Percentiles rank a stretch among this genome's conserved stretches.
These are phyloP conservation scores for Cymbidium sinense DNA, from an alignment of 106 monocot species.

Conservation along the genomic window DNA sequence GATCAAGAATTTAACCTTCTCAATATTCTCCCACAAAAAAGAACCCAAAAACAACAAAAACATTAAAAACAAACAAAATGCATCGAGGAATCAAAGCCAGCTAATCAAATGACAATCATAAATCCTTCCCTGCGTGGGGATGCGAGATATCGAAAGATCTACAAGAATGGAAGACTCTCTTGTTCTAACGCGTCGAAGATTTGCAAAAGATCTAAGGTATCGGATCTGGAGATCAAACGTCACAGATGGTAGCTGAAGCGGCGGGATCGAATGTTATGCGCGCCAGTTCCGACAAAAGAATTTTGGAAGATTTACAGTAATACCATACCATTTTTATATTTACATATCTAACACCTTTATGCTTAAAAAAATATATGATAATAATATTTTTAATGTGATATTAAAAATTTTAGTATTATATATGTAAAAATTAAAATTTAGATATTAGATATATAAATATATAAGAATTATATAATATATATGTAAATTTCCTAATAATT, in stretches of 20 bases:
- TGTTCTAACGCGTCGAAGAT: background rate
- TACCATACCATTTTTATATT: no score
- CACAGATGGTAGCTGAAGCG: background rate
- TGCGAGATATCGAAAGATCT: background rate
- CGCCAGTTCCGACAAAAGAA: background rate
- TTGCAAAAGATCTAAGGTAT: no score
- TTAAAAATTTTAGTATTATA: no score
- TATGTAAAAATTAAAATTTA: no score
- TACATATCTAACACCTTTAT: no score
- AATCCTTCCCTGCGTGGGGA: no score
- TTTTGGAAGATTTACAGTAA: no score
- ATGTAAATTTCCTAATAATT: no score
- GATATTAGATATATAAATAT: no score
- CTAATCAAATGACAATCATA: background rate
- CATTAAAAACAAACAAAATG: background rate
- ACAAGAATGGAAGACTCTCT: background rate
- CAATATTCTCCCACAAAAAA: conserved; percentile 3
- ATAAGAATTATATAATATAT: no score
- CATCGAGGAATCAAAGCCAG: background rate
- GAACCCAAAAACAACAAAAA: background rate
- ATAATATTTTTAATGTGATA: no score
- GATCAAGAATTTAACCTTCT: background rate
- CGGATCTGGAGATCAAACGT: background rate
- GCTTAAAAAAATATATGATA: no score
- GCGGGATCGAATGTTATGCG: background rate